Base-by-base conservation (phyloP, 2,329 filamentous ascomycete genomes). In the Alternaria infectoria region DNA sequence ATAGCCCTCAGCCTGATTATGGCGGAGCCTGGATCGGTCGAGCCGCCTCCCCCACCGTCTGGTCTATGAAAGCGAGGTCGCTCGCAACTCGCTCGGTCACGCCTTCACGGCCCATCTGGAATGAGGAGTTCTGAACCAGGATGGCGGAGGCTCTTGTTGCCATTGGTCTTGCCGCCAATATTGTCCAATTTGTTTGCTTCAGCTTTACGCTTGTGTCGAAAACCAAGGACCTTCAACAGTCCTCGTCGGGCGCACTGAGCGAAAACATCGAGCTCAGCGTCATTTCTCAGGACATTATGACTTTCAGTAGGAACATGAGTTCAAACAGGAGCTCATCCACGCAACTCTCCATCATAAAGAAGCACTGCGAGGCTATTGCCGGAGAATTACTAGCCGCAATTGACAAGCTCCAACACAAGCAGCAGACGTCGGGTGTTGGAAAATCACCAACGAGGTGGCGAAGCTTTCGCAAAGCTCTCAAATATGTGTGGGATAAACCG, bases 221-320 rank as follows among this genome's bases (percentile, higher is more conserved):
- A 0, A 10, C 36, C 1, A 40, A 0, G 36, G 36, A 40, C 10
- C 1, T 40, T 2, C 15, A 17, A 5, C 2, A 17, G 36, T 40
- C 36, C 3, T 1, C 2, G 3, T 40, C 36, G 15, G 36, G 15
- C 15, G 0, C 2, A 6, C 17, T 17, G 15, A 6, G 10, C 3
- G 36, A 40, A 8, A 3, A 17, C 6, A 2, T 17, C 8, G 36
- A 40, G 8, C 36, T 40, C 15, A 3, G 5, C 0, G 17, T 40
- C 7, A 4, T 36, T 0, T n/a, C 32, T 6, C 32, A 9, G 32
- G 32, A 36, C 3, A 36, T 36, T 2, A n/a, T 7, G 0, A 1
- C 7, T 3, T 9, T 36, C 0, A 36, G 13, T n/a, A 36, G 5
- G 1, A 0, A 6, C 0, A 15, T 36, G n/a, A n/a, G 6, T 36